phyloP scores from a whole-genome alignment of 495 filamentous ascomycete genomes.

The Penicillium lagena region DNA sequence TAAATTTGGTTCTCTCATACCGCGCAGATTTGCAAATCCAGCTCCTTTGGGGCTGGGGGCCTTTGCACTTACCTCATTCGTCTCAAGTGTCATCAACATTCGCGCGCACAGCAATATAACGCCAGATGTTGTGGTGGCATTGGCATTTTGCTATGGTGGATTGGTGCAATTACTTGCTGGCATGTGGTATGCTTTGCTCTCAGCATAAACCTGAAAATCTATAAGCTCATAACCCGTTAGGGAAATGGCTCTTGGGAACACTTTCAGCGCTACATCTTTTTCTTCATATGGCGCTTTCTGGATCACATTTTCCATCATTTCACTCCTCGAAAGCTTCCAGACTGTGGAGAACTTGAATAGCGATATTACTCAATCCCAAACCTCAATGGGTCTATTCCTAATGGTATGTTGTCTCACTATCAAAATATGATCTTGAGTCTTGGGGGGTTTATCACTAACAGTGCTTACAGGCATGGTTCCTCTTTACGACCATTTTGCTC shows the following conservation, averaged over 20 bases:
- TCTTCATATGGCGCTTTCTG: constrained; percentile 92
- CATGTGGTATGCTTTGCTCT: constrained; percentile 65
- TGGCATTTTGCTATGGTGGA: constrained; percentile 67
- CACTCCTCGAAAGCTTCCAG: constrained; percentile 60
- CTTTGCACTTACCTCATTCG: constrained; percentile 84
- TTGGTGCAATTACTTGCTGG: constrained; percentile 77
- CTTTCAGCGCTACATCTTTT: constrained; percentile 87
- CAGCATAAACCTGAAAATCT: no score
- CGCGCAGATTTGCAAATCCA: constrained; percentile 67
- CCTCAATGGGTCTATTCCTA: constrained; percentile 68
- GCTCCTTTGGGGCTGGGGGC: constrained; percentile 70
- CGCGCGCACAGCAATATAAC: constrained; percentile 42
- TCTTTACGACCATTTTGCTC: constrained; percentile 78
- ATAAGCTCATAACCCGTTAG: constrained; percentile 27
- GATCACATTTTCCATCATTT: constrained; percentile 73
- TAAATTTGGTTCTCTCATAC: no score
- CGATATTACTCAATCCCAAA: constrained; percentile 39
- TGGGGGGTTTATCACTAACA: neutral
- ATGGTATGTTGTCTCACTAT: constrained; percentile 37
- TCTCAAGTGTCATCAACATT: constrained; percentile 71
- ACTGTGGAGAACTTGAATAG: constrained; percentile 24
- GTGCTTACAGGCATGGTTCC: constrained; percentile 66
- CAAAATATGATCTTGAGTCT: neutral
- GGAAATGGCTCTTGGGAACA: constrained; percentile 91
- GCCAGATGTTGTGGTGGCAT: constrained; percentile 56